Percentiles rank a stretch among this genome's conserved stretches.
Evolutionary conservation across 2,329 filamentous ascomycete genomes (phyloP).

Genomic region (Plectosphaerella cucumerina): DNA sequence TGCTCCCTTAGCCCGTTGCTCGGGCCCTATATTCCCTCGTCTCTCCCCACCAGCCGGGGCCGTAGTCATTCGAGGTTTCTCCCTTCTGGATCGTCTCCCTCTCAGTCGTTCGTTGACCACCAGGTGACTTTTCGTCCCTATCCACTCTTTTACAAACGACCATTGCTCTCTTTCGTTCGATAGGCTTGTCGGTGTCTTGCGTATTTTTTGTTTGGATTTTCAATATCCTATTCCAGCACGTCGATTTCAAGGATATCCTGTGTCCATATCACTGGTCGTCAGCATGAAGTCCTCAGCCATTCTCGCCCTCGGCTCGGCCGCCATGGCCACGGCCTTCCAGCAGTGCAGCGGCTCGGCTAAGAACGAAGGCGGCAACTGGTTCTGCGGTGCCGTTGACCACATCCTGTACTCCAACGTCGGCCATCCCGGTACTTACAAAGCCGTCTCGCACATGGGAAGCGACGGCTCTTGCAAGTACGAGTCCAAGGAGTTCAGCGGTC

Average conservation of each 20-base stretch:
- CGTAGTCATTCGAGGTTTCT: not conserved
- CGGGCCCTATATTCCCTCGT: not conserved
- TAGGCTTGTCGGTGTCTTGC: not conserved
- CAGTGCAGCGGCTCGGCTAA: conserved; percentile 29
- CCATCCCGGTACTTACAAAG: conserved; percentile 57
- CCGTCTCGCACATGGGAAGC: conserved; percentile 56
- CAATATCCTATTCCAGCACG: too few species aligned
- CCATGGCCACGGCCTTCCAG: conserved; percentile 24
- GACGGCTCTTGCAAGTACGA: conserved; percentile 50
- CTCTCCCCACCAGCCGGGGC: not conserved
- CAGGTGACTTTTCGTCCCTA: conserved; percentile 10
- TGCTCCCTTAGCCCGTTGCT: not conserved
- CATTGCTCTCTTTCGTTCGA: not conserved
- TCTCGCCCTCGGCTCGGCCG: conserved; percentile 20
- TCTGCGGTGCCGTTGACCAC: conserved; percentile 59
- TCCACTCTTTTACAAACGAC: conserved; percentile 10
- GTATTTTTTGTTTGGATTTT: not conserved
- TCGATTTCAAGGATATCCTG: conserved; percentile 1
- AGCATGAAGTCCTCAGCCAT: conserved; percentile 26
- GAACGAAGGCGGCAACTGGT: conserved; percentile 55
- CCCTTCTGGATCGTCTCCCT: not conserved
- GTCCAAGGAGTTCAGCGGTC: conserved; percentile 51
- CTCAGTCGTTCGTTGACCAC: conserved; percentile 9
- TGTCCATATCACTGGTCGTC: not conserved
- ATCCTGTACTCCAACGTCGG: conserved; percentile 66